Base-by-base conservation (phyloP, 352 stramenopile genomes). In the Pythium aristosporum region DNA sequence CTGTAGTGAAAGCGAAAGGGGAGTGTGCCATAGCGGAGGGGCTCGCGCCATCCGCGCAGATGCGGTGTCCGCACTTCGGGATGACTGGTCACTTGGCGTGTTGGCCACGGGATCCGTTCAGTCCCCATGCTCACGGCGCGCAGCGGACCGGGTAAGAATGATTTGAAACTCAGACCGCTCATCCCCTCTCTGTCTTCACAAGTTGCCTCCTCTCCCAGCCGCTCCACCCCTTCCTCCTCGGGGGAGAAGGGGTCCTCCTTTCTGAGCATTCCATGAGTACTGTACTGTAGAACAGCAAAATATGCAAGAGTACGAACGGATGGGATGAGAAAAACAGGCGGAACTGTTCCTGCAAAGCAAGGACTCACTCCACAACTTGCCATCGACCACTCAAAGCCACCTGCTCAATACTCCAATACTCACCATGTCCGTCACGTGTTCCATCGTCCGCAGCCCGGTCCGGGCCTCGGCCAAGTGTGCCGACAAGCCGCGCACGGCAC, bases 291-390 rank as follows among this genome's bases (percentile, higher is more conserved):
- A 39, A 39, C 34, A 8, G 11, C 34, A 39, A 39, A 13, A 39
- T 39, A 39, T 39, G 34, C 11, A 39, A 39, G 34, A 39, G 11
- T 51, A 51, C 39, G 15, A 46, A 21, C 39, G 13, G n/a, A 39
- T n/a, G 34, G 21, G 25, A 18, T 21, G 34, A 28, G 18, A 44
- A 44, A 44, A 16, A 16, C 51, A 37, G 42, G 10, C 13, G 18
- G 30, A 39, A 23, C 3, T 49, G 42, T 43, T 46, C n/a, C 21
- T 2, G 41, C 54, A 59, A 1, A 20, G 25, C 23, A 55, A 55
- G 53, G 49, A 34, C 46, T 63, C 77, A 85, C 81, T 82, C 68
- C 57, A 43, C 63, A 80, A 77, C 61, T 71, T 68, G 20, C 53
- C 25, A 36, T 53, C 59, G 65, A 25, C 16, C 49, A 11, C 53